Evolutionary conservation across 2,329 filamentous ascomycete genomes (phyloP), one percentile per base, ranked within the genome.

Genomic region (Alternaria solani): DNA sequence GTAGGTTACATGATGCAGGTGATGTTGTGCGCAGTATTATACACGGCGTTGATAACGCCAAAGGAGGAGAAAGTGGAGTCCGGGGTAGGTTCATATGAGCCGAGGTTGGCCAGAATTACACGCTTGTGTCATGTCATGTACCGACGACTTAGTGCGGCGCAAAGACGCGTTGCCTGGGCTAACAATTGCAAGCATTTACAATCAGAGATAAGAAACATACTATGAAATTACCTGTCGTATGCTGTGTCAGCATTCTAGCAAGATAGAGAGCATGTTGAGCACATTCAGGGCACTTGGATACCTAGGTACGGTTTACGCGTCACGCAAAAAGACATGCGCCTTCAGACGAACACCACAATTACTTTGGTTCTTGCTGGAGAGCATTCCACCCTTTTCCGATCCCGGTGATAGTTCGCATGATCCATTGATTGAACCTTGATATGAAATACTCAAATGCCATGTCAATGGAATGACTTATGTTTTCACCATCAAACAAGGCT

Each of bases 31-130:
- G 25, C 42, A 18, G 46, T 61, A 42, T 61, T 61, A 61, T 36
- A 47, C n/a, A 32, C 32, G 39, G 34, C 23, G 56, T 36, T 16
- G 36, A 36, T 28, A 36, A 48, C 14, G 42, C 16, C 11, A 25
- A 12, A 28, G n/a, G 38, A 39, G 44, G 30, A 56, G 41, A 34
- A 32, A 36, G 58, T 42, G 58, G 54, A 60, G 58, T 52, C 48
- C 14, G 54, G 54, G 58, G 58, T 53, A 57, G 48, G 36, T 57
- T 43, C 42, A 51, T 20, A 23, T 41, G 26, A 49, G 25, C 58
- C 58, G 54, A 57, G 58, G 58, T 57, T 39, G 54, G 26, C 42
- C 34, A 25, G 26, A 3, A 43, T 44, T 43, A 53, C 57, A 55
- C 30, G 44, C 49, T 26, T 54, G n/a, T 43, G 57, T 20, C 25